A percentile compares a stretch with the other conserved stretches of the same genome.
These are phyloP conservation scores for Colletotrichum sp. DNA, from an alignment of 2,329 filamentous ascomycete genomes.

Conservation along the genomic window DNA sequence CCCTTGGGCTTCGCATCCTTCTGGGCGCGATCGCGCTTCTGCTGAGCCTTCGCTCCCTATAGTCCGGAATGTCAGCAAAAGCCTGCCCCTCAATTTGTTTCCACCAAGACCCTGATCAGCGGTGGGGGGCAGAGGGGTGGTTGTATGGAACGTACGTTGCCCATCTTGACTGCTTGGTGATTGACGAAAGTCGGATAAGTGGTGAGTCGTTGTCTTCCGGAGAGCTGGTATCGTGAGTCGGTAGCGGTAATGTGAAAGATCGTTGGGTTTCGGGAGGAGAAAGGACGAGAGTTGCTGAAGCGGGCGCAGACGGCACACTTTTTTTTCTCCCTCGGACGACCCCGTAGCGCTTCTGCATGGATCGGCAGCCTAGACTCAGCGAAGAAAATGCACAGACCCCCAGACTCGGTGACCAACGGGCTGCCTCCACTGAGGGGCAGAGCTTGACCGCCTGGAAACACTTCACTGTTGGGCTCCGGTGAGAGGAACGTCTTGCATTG, in stretches of 20 bases:
- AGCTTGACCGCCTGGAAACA: background rate
- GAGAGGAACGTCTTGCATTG: background rate
- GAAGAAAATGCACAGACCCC: background rate
- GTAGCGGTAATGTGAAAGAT: background rate
- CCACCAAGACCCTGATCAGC: constrained; percentile 18
- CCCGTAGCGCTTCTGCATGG: constrained; percentile 10
- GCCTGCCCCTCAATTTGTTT: constrained; percentile 19
- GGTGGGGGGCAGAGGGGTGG: background rate
- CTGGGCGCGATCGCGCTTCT: constrained; percentile 75
- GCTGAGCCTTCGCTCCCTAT: constrained; percentile 69
- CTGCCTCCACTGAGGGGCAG: constrained; percentile 6
- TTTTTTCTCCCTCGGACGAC: constrained; percentile 2
- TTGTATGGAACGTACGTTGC: constrained; percentile 22
- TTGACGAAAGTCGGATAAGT: background rate
- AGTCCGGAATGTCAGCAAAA: constrained; percentile 8
- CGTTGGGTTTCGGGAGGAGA: background rate
- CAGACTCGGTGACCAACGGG: background rate
- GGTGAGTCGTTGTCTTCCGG: background rate
- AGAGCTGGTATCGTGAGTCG: background rate
- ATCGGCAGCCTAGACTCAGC: constrained; percentile 9
- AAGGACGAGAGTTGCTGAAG: background rate
- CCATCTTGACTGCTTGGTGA: constrained; percentile 6
- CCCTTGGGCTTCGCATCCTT: constrained; percentile 63
- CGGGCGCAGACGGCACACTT: background rate
- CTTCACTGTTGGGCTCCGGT: background rate